Conservation (phyloP, 441 rosid genomes). For the Rhodomyrtus psidioides region DNA sequence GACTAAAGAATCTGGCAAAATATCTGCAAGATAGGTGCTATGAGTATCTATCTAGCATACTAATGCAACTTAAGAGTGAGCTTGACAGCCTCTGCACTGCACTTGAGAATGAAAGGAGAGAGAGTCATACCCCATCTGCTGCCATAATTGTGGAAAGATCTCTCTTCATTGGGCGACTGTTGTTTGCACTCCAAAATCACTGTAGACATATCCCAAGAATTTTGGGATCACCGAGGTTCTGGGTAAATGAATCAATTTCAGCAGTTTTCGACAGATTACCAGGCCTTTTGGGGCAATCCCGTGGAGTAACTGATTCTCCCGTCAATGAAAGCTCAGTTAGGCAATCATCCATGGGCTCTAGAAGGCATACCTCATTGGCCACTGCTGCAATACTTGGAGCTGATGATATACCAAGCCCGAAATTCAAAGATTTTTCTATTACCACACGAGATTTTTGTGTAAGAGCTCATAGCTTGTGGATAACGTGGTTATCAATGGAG, state of each 20-base stretch:
- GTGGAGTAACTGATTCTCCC: constrained; percentile 30
- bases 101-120: constrained; percentile 36
- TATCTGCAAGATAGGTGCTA: constrained; percentile 81
- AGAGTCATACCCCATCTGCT: constrained; percentile 29
- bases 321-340: constrained; percentile 43
- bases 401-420: constrained; percentile 73
- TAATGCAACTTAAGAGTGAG: constrained; percentile 55
- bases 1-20: constrained; percentile 75
- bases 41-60: constrained; percentile 58
- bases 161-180: constrained; percentile 85
- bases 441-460: constrained; percentile 64
- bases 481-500: constrained; percentile 80
- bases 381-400: constrained; percentile 82
- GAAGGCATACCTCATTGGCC: constrained; percentile 68
- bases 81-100: constrained; percentile 49
- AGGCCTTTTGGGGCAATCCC: constrained; percentile 54
- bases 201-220: constrained; percentile 73
- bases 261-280: constrained; percentile 64
- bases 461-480: constrained; percentile 89
- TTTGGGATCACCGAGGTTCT: constrained; percentile 93
- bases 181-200: constrained; percentile 84
- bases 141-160: constrained; percentile 77
- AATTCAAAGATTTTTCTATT: constrained; percentile 59
- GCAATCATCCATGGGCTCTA: constrained; percentile 40
- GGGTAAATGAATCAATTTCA: constrained; percentile 65